Conservation (phyloP, 768 basidiomycete genomes). For the Lactifluus piperatus region DNA sequence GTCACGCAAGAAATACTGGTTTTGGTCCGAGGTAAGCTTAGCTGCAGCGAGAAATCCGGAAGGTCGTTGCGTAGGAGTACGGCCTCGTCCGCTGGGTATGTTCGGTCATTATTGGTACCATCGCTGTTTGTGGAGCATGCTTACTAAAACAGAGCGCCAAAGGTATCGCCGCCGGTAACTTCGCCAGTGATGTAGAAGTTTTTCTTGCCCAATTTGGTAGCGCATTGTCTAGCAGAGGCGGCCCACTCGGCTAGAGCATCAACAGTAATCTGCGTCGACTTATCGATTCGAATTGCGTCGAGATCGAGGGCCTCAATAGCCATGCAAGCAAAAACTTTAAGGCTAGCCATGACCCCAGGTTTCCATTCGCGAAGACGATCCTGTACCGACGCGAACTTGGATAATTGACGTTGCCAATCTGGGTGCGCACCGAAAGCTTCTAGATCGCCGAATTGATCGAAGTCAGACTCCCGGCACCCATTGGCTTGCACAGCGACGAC, state of each 20-base stretch:
- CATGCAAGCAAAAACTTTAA: constrained; percentile 76
- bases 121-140: constrained; percentile 23
- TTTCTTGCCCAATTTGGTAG: constrained; percentile 57
- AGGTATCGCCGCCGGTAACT: constrained; percentile 89
- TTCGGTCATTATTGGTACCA: background rate
- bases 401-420: constrained; percentile 87
- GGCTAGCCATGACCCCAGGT: constrained; percentile 65
- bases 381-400: constrained; percentile 93
- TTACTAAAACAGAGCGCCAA: constrained; percentile 79
- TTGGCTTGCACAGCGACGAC: constrained; percentile 46
- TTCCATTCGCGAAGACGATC: constrained; percentile 94
- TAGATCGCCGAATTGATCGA: constrained; percentile 95
- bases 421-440: constrained; percentile 96
- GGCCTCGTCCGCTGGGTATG: constrained; percentile 67
- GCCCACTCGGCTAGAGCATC: constrained; percentile 75
- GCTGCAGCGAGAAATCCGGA: constrained; percentile 60
- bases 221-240: constrained; percentile 64
- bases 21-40: constrained; percentile 49
- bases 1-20: constrained; percentile 75
- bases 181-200: constrained; percentile 92
- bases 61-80: constrained; percentile 65
- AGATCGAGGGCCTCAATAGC: constrained; percentile 82
- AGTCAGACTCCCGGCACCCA: constrained; percentile 80
- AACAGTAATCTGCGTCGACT: constrained; percentile 85
- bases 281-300: constrained; percentile 93